Evolutionary conservation across 768 basidiomycete genomes (phyloP), one percentile per base, ranked within the genome.

Genomic region (Rhizopogon rudus): DNA sequence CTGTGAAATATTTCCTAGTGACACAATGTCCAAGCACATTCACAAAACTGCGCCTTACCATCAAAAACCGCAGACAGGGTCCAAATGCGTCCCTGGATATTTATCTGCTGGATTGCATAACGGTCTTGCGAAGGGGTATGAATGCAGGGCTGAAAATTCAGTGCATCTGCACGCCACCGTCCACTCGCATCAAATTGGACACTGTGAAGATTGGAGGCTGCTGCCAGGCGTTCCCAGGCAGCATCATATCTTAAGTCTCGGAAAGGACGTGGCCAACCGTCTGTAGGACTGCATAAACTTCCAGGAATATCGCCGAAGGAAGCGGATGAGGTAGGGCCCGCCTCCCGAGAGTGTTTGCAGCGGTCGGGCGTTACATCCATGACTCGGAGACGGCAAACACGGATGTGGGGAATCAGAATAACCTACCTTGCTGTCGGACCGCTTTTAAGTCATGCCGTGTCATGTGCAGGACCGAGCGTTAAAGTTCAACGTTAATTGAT

Each of bases 41-140:
- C 29, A 33, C 29, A 51, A 57, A 58, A 25, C 16, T 8, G 20
- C 20, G 20, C 82, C 57, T 25, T 61, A 81, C 86, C 86, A 66
- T 87, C 86, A 61, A 87, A 87, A 37, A 87, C 84, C 45, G 82
- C 86, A 1, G 83, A 84, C 58, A 87, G 75, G n/a, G 76, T 74
- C 85, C 86, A 87, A 48, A 72, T 67, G 31, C 73, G 77, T 13
- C 81, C 85, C 48, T 74, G 74, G 52, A 87, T 71, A 43, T 82
- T 72, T 54, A 86, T 72, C 61, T 78, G 76, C 7, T 79, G 79
- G 53, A 84, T 76, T 31, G 83, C 77, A 58, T 84, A 84, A 54
- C 86, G 76, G 61, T 87, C 86, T 69, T 87, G 86, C 1, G 82
- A 86, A 57, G 67, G 71, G 17, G 77, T 74, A 8, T 67, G 72